Evolutionary conservation across 2,329 filamentous ascomycete species (phyloP), one percentile per base, ranked within the genome.

Genomic region (Macroventuria anomochaeta): DNA sequence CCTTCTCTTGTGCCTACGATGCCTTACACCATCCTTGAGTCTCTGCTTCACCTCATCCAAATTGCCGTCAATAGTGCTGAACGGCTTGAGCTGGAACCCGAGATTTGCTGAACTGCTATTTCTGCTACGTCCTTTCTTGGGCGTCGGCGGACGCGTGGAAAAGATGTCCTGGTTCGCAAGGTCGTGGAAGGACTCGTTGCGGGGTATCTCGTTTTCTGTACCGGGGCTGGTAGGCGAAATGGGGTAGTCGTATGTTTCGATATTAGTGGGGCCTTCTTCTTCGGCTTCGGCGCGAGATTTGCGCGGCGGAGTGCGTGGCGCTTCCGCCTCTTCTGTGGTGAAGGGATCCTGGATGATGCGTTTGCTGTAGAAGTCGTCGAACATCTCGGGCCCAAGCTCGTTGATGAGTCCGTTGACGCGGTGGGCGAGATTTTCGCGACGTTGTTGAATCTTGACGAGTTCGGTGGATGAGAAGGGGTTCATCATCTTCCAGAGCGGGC

Each of bases 391-490:
- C 0, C 95, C 95, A 11, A 99, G 86, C 15, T 90, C 91, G 76
- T 99, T 97, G 81, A 99, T 96, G 39, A 96, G 82, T 3, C 95
- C 86, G 1, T 93, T 96, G 32, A 99, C 92, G 69, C 95, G 85
- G 8, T 85, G 81, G 53, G 90, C 90, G 39, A 99, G 83, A 59
- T 88, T 83, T 21, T 85, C 87, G 46, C 95, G 86, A 57, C 85
- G 82, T 61, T 84, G 78, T 53, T 91, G 87, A 43, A 99, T 83
- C 64, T 88, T 88, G 58, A 90, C 85, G 41, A 99, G 85, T 53
- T 89, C 91, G 77, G 93, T 96, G 72, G 87, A 88, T 1, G 90
- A 93, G 4, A 87, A 86, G 1, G 95, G 95, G 65, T 89, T 89
- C 67, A 97, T 83, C 61, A 90, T 95, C 28, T 97, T 81, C 38